These are phyloP conservation scores for Basidiobolus meristosporus DNA, from an alignment of 371 early-diverging fungal species.

Conservation along the genomic window DNA sequence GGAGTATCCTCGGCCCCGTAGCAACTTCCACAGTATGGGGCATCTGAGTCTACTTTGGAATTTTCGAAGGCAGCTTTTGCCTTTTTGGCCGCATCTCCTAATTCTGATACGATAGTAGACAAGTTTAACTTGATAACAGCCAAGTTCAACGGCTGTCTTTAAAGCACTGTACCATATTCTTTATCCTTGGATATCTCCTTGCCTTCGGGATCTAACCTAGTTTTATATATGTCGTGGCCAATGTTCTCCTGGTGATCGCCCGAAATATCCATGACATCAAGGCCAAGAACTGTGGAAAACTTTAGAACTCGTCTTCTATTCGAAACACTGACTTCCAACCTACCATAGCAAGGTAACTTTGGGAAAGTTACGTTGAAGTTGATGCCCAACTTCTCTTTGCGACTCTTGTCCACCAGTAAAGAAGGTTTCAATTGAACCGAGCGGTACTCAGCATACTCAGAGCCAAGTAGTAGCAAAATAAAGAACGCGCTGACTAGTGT, in stretches of 20 bases:
- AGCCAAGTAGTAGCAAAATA: conserved; percentile 50
- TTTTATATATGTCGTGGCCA: conserved; percentile 61
- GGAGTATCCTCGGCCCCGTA: conserved; percentile 51
- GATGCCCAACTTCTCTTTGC: conserved; percentile 79
- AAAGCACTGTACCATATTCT: not conserved
- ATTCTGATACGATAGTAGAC: no score
- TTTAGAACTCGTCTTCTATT: no score
- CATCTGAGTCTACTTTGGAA: not conserved
- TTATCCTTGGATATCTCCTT: conserved; percentile 30
- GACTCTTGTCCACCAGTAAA: conserved; percentile 63
- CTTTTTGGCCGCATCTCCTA: conserved; percentile 8
- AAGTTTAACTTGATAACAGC: not conserved
- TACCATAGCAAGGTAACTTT: conserved; percentile 76
- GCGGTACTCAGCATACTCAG: conserved; percentile 66
- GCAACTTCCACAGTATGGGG: conserved; percentile 68
- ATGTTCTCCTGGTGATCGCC: conserved; percentile 78
- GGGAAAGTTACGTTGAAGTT: conserved; percentile 82
- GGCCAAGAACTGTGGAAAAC: conserved; percentile 2
- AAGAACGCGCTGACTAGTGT: conserved; percentile 57
- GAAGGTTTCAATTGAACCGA: conserved; percentile 43
- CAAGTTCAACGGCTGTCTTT: not conserved
- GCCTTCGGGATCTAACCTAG: conserved; percentile 51
- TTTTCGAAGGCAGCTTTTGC: conserved; percentile 2
- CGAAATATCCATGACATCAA: conserved; percentile 85
- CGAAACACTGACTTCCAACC: no score